Evolutionary conservation across 2,329 filamentous ascomycete species (phyloP), one percentile per base, ranked within the genome.

Genomic region (Aquanectria penicillioides): DNA sequence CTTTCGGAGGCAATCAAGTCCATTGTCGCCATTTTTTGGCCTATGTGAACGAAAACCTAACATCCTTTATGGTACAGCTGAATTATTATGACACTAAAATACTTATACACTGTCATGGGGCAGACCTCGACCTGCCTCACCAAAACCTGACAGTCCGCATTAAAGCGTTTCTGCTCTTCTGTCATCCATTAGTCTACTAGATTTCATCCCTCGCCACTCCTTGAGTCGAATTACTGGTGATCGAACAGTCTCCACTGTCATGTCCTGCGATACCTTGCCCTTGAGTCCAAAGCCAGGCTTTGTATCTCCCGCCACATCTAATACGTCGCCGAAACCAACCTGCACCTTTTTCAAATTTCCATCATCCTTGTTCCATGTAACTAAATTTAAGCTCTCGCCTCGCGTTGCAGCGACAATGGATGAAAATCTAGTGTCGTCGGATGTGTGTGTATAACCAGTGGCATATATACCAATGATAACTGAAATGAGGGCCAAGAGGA

Each of bases 331-430:
- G 17, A 62, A 68, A 2, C 66, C 66, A 13, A 68, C 54, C 18
- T 62, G 69, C 4, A 51, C 43, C 13, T 37, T 55, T 34, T 60
- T 63, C 12, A 65, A 17, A 1, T 67, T 56, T 2, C 25, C 28
- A 6, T 58, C 54, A 15, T 28, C 53, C 6, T n/a, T 9, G 7
- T 69, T 62, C 66, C 64, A 67, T 5, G 47, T 49, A 8, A 68
- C 18, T 6, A 59, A 56, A 5, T 69, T 64, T 1, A 68, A 47
- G 18, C 64, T 67, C 8, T 52, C 44, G 4, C 59, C 66, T 29
- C 66, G 59, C 3, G 66, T 58, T 4, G 64, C 66, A 2, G 64
- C 66, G 6, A 69, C 53, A n/a, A 69, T 69, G 5, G 67, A 66
- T 2, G 67, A 69, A 25, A 68, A 66, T 17, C 56, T 65, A 18